phyloP scores from a whole-genome alignment of 176 grass and related monocot species.

The Raddia guianensis region DNA sequence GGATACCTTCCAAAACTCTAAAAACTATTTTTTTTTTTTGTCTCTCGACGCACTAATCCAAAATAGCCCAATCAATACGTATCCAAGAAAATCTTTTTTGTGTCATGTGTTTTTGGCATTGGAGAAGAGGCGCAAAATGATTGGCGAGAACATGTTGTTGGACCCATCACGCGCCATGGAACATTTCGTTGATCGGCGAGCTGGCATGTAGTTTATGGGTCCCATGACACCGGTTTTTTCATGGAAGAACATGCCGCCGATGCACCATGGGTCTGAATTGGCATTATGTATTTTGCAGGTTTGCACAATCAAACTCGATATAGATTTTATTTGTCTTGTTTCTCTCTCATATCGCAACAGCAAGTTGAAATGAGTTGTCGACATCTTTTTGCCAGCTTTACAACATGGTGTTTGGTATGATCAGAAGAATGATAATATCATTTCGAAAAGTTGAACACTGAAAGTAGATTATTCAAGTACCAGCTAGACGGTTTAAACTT shows the following conservation, averaged over 20 bases:
- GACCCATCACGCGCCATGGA: neutral
- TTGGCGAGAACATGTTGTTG: constrained; percentile 27
- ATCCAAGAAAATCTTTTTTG: too few relatives aligned
- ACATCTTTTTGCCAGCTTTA: constrained; percentile 34
- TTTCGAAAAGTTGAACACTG: neutral
- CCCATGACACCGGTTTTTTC: constrained; percentile 5
- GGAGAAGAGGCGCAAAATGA: neutral
- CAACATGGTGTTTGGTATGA: neutral
- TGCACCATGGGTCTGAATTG: neutral
- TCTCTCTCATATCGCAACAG: neutral
- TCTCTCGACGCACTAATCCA: too few relatives aligned
- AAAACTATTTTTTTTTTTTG: too few relatives aligned
- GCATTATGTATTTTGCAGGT: neutral
- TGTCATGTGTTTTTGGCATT: neutral
- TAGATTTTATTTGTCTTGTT: too few relatives aligned
- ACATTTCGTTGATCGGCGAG: neutral
- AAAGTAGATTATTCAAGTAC: neutral
- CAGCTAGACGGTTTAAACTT: neutral
- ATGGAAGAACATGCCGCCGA: neutral
- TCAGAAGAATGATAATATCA: neutral
- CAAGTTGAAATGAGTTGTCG: constrained; percentile 21
- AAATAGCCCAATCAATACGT: too few relatives aligned
- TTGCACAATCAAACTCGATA: neutral
- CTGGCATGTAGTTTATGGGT: neutral
- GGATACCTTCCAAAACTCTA: too few relatives aligned